Evolutionary conservation across 2,329 filamentous ascomycete genomes (phyloP).

Genomic region (Hymenoscyphus linearis): DNA sequence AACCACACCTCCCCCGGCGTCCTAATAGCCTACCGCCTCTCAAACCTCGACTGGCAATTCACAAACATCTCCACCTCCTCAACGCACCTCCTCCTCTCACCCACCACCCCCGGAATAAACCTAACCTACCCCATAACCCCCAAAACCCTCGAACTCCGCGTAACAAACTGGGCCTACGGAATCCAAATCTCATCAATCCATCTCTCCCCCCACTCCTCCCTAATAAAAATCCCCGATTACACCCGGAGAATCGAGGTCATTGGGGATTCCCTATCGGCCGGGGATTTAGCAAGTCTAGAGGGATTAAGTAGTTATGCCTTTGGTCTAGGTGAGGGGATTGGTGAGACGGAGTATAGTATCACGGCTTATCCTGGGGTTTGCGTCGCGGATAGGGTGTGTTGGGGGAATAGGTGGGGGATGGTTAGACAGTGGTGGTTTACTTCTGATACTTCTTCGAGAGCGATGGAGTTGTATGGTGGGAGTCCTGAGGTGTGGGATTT

Average conservation of each 20-base stretch:
- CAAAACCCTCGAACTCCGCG: slow-evolving; percentile 50
- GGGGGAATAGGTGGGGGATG: slow-evolving; percentile 45
- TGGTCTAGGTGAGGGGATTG: slow-evolving; percentile 50
- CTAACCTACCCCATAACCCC: slow-evolving; percentile 39
- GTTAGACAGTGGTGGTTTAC: slow-evolving; percentile 54
- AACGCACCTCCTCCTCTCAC: slow-evolving; percentile 50
- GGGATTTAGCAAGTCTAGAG: slow-evolving; percentile 55
- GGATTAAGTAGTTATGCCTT: slow-evolving; percentile 52
- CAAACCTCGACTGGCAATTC: slow-evolving; percentile 54
- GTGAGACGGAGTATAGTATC: slow-evolving; percentile 52
- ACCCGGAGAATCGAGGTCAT: slow-evolving; percentile 39
- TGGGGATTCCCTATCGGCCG: slow-evolving; percentile 45
- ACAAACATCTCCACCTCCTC: slow-evolving; percentile 52
- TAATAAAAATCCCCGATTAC: slow-evolving; percentile 40
- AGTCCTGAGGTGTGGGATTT: slow-evolving; percentile 43
- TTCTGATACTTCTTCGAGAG: slow-evolving; percentile 41
- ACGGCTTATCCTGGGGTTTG: slow-evolving; percentile 56
- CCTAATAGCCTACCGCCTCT: slow-evolving; percentile 54
- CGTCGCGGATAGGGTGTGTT: slow-evolving; percentile 50
- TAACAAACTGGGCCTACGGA: slow-evolving; percentile 57
- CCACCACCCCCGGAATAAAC: slow-evolving; percentile 40
- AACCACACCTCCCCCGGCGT: slow-evolving; percentile 30
- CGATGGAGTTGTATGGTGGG: slow-evolving; percentile 29
- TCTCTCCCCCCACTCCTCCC: slow-evolving; percentile 38
- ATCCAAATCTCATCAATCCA: slow-evolving; percentile 51